These are phyloP conservation scores for Lycium ferocissimum DNA, from an alignment of 257 asterid species.

Conservation along the genomic window DNA sequence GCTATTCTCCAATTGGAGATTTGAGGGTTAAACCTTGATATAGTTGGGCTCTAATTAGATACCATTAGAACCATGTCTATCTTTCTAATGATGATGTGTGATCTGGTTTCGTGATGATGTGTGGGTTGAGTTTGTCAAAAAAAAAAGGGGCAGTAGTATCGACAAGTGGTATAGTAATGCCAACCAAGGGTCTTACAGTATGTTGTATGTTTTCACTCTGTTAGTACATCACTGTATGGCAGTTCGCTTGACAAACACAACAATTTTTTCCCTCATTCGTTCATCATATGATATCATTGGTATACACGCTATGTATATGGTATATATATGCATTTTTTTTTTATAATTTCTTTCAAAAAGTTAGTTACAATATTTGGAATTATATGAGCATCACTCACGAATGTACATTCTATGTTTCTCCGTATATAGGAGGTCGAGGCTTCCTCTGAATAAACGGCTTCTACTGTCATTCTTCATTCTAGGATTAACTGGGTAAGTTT, in stretches of 20 bases:
- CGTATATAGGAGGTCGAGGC: conserved; percentile 69
- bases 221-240: conserved; percentile 28
- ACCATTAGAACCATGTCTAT: background rate
- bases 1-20: background rate
- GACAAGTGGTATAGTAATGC: background rate
- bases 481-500: conserved; percentile 91
- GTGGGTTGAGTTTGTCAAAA: background rate
- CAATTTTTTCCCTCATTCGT: background rate
- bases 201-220: conserved; percentile 7
- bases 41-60: background rate
- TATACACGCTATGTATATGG: too few species aligned
- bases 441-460: conserved; percentile 68
- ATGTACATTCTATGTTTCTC: background rate
- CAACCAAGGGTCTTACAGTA: background rate
- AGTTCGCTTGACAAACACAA: background rate
- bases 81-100: conserved; percentile 9
- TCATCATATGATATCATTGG: too few species aligned
- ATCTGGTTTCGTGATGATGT: background rate
- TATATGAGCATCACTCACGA: background rate
- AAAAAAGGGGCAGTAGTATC: background rate
- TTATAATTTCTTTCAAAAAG: background rate
- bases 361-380: conserved; percentile 1
- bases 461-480: conserved; percentile 82
- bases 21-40: background rate
- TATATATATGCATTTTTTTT: too few species aligned